phyloP scores from a whole-genome alignment of 2,329 filamentous ascomycete genomes.

The Dactylellina leptospora region DNA sequence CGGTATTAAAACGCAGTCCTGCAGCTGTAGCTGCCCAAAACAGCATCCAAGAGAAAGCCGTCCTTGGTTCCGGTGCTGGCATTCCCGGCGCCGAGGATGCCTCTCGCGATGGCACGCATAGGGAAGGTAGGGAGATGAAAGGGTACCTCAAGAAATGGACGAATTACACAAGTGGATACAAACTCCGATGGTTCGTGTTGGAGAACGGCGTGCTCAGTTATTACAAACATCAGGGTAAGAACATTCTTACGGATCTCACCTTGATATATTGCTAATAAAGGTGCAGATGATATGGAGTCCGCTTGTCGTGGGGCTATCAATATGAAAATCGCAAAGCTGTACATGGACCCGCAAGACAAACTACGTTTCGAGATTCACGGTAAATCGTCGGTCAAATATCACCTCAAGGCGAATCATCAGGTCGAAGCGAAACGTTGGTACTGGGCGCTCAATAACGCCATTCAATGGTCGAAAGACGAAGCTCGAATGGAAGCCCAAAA shows the following conservation, averaged over 20 bases:
- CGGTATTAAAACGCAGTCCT: conserved; percentile 91
- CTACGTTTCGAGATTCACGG: conserved; percentile 97
- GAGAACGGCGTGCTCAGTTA: conserved; percentile 98
- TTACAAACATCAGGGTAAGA: conserved; percentile 87
- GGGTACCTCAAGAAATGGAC: conserved; percentile 99
- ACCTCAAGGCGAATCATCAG: conserved; percentile 95
- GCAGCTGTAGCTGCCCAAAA: conserved; percentile 93
- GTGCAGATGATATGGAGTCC: conserved; percentile 85
- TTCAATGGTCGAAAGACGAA: conserved; percentile 98
- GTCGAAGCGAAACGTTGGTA: conserved; percentile 99
- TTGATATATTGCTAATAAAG: conserved; percentile 10
- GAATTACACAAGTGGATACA: conserved; percentile 97
- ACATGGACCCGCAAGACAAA: conserved; percentile 98
- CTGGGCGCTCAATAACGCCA: conserved; percentile 98
- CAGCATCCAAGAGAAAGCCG: conserved; percentile 95
- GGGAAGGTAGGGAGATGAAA: conserved; percentile 95
- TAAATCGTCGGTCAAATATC: conserved; percentile 98
- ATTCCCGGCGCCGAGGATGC: conserved; percentile 63
- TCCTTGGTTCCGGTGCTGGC: conserved; percentile 73
- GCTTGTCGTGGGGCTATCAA: conserved; percentile 98
- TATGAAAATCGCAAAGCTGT: conserved; percentile 92
- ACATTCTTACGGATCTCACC: neutral
- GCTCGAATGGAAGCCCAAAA: conserved; percentile 82
- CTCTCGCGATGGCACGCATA: conserved; percentile 70
- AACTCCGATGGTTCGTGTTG: conserved; percentile 95